Conservation (phyloP, 2,329 filamentous ascomycete genomes). For the Cordyceps militaris region DNA sequence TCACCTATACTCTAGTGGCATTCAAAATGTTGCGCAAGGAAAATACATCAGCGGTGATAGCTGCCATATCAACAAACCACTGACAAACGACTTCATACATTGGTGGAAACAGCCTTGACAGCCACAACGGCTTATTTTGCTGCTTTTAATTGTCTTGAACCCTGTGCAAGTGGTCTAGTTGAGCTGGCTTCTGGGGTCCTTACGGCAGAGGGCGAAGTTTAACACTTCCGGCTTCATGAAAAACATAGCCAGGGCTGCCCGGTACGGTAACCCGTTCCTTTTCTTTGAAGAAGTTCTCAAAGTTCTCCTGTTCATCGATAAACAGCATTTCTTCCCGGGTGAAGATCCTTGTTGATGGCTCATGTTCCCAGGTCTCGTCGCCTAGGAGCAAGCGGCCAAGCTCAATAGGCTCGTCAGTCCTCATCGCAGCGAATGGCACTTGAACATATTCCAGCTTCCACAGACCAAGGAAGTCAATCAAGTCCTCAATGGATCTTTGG, state of each 20-base stretch:
- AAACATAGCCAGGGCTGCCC: not conserved
- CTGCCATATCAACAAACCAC: too few relatives aligned
- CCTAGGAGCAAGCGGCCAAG: not conserved
- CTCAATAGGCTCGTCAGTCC: slow-evolving; percentile 20
- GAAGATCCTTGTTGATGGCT: not conserved
- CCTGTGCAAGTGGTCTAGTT: too few relatives aligned
- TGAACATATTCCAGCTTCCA: slow-evolving; percentile 35
- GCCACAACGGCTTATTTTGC: too few relatives aligned
- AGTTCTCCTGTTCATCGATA: not conserved
- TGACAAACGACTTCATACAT: too few relatives aligned
- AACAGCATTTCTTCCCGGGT: not conserved
- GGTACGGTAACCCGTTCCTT: not conserved
- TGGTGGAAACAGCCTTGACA: too few relatives aligned
- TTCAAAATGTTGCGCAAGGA: too few relatives aligned
- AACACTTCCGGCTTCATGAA: too few relatives aligned
- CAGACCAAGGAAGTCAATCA: slow-evolving; percentile 28
- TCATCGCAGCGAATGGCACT: slow-evolving; percentile 33
- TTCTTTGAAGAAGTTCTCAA: not conserved
- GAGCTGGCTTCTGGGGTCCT: too few relatives aligned
- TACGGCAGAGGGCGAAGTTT: too few relatives aligned
- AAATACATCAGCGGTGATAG: too few relatives aligned
- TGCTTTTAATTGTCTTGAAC: too few relatives aligned
- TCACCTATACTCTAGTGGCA: too few relatives aligned
- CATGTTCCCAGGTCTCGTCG: not conserved
- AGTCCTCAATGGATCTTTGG: slow-evolving; percentile 40